Percentiles rank a stretch among this genome's conserved stretches.
These are phyloP conservation scores for Colletotrichum tamarilloi DNA, from an alignment of 2,329 filamentous ascomycete species.

Conservation along the genomic window DNA sequence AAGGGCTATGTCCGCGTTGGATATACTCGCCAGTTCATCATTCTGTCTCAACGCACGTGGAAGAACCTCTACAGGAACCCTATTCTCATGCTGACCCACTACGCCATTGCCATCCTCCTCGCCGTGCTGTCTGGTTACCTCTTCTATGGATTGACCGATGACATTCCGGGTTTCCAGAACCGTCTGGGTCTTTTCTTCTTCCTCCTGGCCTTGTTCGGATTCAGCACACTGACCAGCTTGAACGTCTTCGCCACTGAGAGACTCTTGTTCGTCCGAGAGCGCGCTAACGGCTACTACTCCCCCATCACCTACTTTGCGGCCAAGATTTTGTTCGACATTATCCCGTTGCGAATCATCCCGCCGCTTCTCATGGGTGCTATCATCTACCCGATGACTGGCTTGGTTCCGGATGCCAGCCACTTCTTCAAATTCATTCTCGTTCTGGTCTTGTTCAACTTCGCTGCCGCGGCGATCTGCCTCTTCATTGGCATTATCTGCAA, in stretches of 20 bases:
- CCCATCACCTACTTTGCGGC: conserved; percentile 94
- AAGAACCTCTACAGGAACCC: conserved; percentile 97
- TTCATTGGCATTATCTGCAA: conserved; percentile 97
- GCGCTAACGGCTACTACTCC: conserved; percentile 96
- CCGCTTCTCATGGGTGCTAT: conserved; percentile 96
- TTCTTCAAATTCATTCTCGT: conserved; percentile 94
- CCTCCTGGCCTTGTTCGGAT: conserved; percentile 92
- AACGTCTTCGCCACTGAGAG: conserved; percentile 94
- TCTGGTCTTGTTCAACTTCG: conserved; percentile 94
- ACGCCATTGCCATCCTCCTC: conserved; percentile 94
- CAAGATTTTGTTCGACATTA: conserved; percentile 98
- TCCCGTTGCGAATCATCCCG: conserved; percentile 92
- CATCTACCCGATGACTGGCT: conserved; percentile 96
- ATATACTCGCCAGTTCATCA: conserved; percentile 83
- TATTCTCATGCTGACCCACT: conserved; percentile 98
- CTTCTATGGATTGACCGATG: conserved; percentile 95
- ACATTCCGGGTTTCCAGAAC: conserved; percentile 98
- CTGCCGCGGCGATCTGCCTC: conserved; percentile 90
- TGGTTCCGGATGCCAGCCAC: conserved; percentile 83
- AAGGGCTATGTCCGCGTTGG: conserved; percentile 87
- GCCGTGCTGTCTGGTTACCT: conserved; percentile 95
- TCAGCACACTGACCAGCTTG: conserved; percentile 93
- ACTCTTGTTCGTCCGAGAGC: conserved; percentile 89
- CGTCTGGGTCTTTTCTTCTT: conserved; percentile 98
- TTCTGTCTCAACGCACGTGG: conserved; percentile 92